Conservation (phyloP, 164 flowering plant species). For the Sextonia rubra region DNA sequence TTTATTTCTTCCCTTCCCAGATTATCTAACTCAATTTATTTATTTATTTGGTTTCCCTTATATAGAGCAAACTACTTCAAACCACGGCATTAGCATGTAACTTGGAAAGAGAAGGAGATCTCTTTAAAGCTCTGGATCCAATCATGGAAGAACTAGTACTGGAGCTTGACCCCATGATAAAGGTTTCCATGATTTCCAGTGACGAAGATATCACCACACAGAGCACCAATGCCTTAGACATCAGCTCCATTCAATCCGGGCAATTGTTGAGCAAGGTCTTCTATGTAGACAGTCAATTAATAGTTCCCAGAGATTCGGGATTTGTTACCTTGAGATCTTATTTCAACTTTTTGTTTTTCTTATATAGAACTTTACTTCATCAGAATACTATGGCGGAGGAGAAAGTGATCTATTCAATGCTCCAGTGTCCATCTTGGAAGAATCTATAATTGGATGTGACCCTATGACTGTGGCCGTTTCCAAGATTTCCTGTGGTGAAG, state of each 20-base stretch:
- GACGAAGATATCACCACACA: constrained; percentile 59
- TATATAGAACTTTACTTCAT: constrained; percentile 36
- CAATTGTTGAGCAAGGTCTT: constrained; percentile 62
- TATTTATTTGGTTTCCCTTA: neutral
- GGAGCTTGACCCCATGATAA: constrained; percentile 60
- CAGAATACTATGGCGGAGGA: constrained; percentile 76
- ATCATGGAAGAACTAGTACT: constrained; percentile 61
- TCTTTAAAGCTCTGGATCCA: constrained; percentile 75
- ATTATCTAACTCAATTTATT: neutral
- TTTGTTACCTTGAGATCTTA: neutral
- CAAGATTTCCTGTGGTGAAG: constrained; percentile 61
- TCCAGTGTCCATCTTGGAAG: constrained; percentile 63
- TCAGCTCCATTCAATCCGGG: constrained; percentile 45
- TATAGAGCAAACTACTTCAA: constrained; percentile 18
- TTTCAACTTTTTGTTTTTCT: constrained; percentile 3
- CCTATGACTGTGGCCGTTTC: constrained; percentile 66
- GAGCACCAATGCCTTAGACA: constrained; percentile 30
- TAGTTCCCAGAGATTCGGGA: neutral
- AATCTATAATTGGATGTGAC: constrained; percentile 47
- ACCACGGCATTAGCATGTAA: constrained; percentile 61
- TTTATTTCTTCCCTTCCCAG: neutral
- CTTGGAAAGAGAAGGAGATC: constrained; percentile 83
- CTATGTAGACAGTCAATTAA: constrained; percentile 33
- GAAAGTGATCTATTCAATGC: constrained; percentile 94
- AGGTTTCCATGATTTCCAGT: constrained; percentile 77